Conservation (phyloP, 352 stramenopile species). For the Phytophthora crassamura region DNA sequence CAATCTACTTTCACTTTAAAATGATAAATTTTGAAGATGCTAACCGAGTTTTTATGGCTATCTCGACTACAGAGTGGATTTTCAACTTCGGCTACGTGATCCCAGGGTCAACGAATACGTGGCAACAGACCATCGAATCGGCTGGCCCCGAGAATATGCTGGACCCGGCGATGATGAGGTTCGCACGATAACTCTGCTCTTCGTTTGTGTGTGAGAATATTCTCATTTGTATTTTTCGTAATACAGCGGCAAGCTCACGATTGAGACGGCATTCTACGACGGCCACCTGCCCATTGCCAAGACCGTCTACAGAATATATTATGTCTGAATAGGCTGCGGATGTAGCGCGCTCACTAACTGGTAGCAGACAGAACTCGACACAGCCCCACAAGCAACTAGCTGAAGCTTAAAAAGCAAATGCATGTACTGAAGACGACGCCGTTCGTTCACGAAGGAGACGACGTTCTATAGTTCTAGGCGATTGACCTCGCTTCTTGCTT, state of each 20-base stretch:
- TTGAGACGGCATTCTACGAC: conserved; percentile 97
- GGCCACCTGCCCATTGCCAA: conserved; percentile 88
- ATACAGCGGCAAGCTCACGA: conserved; percentile 92
- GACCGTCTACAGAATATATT: conserved; percentile 94
- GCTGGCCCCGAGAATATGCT: conserved; percentile 91
- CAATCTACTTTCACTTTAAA: background rate
- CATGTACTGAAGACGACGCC: conserved; percentile 25
- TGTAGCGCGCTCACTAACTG: conserved; percentile 6
- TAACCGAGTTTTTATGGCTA: background rate
- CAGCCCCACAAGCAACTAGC: conserved; percentile 8
- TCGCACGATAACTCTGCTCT: conserved; percentile 1
- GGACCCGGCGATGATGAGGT: conserved; percentile 85
- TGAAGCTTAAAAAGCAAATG: conserved; percentile 20
- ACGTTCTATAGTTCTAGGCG: conserved; percentile 43
- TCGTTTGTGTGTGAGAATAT: background rate
- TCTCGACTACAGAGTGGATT: conserved; percentile 84
- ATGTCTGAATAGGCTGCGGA: conserved; percentile 65
- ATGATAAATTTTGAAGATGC: background rate
- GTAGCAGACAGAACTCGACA: conserved; percentile 5
- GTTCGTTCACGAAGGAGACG: conserved; percentile 15
- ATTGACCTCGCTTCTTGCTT: conserved; percentile 28
- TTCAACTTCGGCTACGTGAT: conserved; percentile 97
- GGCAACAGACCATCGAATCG: conserved; percentile 95
- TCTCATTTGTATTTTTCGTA: background rate
- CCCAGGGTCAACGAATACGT: conserved; percentile 94